These are phyloP conservation scores for Sesbania bispinosa DNA, from an alignment of 306 rosid species.

Conservation along the genomic window DNA sequence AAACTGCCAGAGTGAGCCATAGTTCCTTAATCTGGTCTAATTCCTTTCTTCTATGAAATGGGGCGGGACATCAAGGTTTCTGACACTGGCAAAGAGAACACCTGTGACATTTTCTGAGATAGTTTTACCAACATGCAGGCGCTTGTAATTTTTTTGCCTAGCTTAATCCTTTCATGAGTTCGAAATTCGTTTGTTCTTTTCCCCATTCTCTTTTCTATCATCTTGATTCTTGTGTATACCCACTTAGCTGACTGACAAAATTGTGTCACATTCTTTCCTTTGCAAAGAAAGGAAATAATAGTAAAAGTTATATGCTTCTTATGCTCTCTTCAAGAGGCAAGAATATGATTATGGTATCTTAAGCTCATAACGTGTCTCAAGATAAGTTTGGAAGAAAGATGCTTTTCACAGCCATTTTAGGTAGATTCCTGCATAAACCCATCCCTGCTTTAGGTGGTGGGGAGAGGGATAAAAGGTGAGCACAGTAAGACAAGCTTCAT, in stretches of 20 bases:
- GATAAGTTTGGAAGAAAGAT: slow-evolving; percentile 29
- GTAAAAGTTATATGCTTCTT: slow-evolving; percentile 25
- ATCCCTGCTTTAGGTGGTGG: background rate
- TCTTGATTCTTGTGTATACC: slow-evolving; percentile 33
- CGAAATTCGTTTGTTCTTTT: background rate
- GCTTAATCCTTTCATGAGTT: background rate
- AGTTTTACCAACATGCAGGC: slow-evolving; percentile 11
- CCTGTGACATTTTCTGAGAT: slow-evolving; percentile 12
- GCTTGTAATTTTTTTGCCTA: slow-evolving; percentile 20
- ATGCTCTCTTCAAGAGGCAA: slow-evolving; percentile 18
- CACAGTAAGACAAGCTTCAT: slow-evolving; percentile 11
- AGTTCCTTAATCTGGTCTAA: background rate
- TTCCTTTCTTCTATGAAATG: background rate
- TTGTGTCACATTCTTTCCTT: slow-evolving; percentile 11
- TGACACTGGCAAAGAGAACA: slow-evolving; percentile 26
- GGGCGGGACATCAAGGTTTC: slow-evolving; percentile 22
- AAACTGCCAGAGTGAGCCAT: slow-evolving; percentile 67
- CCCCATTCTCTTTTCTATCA: background rate
- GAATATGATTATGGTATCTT: slow-evolving; percentile 21
- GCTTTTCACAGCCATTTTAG: slow-evolving; percentile 37
- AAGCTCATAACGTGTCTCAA: too few species aligned
- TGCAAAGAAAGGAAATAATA: slow-evolving; percentile 17
- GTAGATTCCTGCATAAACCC: slow-evolving; percentile 35
- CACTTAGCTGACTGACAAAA: slow-evolving; percentile 31
- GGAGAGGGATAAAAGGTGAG: background rate